A percentile compares a stretch with the other conserved stretches of the same genome.
These are phyloP conservation scores for Rhodotorula sp. DNA, from an alignment of 1,284 basidiomycete species.

Conservation along the genomic window DNA sequence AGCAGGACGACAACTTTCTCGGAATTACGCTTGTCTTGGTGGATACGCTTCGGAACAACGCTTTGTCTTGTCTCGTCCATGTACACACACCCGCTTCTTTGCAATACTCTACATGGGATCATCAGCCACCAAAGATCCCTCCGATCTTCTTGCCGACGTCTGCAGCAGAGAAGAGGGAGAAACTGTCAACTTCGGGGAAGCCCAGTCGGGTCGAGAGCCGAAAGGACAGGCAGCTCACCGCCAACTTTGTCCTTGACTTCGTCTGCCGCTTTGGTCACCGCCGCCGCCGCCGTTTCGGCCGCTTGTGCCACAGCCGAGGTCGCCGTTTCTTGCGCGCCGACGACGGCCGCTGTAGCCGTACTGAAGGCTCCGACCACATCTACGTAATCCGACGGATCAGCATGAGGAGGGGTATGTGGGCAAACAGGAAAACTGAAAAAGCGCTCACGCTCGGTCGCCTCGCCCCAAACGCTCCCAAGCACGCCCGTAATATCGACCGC, in stretches of 20 bases:
- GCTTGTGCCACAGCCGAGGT: not conserved
- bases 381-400: too few relatives aligned
- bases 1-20: too few relatives aligned
- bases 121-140: conserved; percentile 5
- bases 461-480: not conserved
- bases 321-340: not conserved
- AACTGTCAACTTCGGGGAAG: not conserved
- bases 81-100: too few relatives aligned
- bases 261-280: not conserved
- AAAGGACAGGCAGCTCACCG: not conserved
- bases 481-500: conserved; percentile 6
- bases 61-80: not conserved
- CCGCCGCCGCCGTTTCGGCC: not conserved
- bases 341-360: not conserved
- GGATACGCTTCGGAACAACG: conserved; percentile 5
- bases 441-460: not conserved
- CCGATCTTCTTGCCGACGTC: not conserved
- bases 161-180: not conserved
- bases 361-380: not conserved
- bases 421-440: too few relatives aligned
- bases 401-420: too few relatives aligned
- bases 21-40: too few relatives aligned
- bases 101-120: too few relatives aligned
- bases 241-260: not conserved
- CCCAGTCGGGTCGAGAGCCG: not conserved